phyloP scores from a whole-genome alignment of 2,329 filamentous ascomycete genomes.

The Stagonosporopsis chrysanthemi region DNA sequence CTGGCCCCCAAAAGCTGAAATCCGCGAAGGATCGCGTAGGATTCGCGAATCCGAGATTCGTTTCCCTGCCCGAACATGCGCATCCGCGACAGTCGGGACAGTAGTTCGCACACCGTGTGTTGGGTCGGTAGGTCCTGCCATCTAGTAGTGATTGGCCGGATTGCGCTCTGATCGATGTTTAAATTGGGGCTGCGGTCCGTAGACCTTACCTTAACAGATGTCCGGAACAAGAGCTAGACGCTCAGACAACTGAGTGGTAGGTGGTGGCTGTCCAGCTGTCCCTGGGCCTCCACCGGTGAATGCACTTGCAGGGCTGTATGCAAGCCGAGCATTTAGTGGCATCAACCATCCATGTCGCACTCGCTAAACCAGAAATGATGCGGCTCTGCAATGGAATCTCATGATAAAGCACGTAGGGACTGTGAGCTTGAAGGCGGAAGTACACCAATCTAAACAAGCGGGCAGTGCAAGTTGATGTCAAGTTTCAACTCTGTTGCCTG shows the following conservation, averaged over 20 bases:
- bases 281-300: constrained; percentile 42
- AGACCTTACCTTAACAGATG: constrained; percentile 34
- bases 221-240: constrained; percentile 31
- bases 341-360: constrained; percentile 21
- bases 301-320: constrained; percentile 16
- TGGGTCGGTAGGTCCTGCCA: constrained; percentile 25
- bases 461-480: constrained; percentile 41
- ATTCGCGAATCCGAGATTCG: constrained; percentile 22
- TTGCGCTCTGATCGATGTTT: constrained; percentile 36
- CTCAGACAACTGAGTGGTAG: constrained; percentile 28
- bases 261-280: constrained; percentile 40
- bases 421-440: constrained; percentile 29
- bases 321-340: constrained; percentile 11
- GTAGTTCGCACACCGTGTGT: constrained; percentile 22
- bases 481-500: constrained; percentile 36
- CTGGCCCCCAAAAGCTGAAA: constrained; percentile 35
- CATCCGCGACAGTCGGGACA: constrained; percentile 25
- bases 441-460: constrained; percentile 30
- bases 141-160: constrained; percentile 36
- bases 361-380: constrained; percentile 27
- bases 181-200: constrained; percentile 31
- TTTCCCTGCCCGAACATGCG: constrained; percentile 22
- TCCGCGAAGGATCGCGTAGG: constrained; percentile 22
- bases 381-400: constrained; percentile 43
- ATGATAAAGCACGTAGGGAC: constrained; percentile 43